Evolutionary conservation across 306 rosid genomes (phyloP), one percentile per base, ranked within the genome.

Genomic region (Elaeagnus macrophylla): DNA sequence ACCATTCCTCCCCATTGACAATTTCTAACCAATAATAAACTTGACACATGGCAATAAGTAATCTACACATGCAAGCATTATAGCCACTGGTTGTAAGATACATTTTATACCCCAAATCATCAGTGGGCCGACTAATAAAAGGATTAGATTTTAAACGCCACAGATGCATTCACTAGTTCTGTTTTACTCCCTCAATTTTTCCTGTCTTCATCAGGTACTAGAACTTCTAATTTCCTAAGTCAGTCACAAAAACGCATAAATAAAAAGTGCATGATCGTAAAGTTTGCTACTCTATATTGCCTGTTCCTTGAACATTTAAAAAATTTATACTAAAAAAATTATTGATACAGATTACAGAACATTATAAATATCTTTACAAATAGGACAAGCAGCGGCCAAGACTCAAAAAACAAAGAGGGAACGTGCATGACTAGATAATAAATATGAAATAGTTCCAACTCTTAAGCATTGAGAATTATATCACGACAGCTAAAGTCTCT

Each of bases 1-100:
- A 54, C 57, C 62, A 42, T 7, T 48, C 15, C 37, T 19, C 39
- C 36, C n/a, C 15, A 20, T 59, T 19, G 11, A 48, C 37, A 61
- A 49, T 38, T 48, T 65, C 53, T 5, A 44, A 57, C 71, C 80
- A 67, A 51, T 53, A 8, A 37, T 8, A 39, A 39, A 39, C 62
- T 59, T 57, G 75, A 56, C 79, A 67, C 51, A 38, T 67, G 73
- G 63, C 62, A 55, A 56, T 57, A 41, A 60, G 51, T 57, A 68
- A 61, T 55, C 64, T 45, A 42, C 49, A 41, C 51, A 39, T 44
- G 69, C 57, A 67, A 32, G 57, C 37, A 65, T 49, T 48, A 3
- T 15, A 61, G 53, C 72, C 75, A 57, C 72, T 35, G 8, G 19
- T 60, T 66, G 41, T 43, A 59, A 20, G 65, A 37, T 61, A 55